phyloP scores from a whole-genome alignment of 352 stramenopile species.

The Phytophthora chlamydospora region DNA sequence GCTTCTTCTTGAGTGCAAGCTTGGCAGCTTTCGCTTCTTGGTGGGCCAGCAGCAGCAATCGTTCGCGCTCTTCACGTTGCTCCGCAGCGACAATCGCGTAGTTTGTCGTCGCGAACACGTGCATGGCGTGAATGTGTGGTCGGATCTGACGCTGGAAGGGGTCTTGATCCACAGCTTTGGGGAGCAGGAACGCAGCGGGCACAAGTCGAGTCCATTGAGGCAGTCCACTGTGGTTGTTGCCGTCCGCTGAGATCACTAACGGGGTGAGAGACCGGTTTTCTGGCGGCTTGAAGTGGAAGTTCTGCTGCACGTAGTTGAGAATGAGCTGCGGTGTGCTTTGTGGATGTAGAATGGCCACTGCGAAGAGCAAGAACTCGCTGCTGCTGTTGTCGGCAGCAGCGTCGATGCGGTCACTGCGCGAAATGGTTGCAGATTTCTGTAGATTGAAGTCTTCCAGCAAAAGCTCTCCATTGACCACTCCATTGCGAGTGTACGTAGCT shows the following conservation, averaged over 20 bases:
- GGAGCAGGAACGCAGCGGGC: slow-evolving; percentile 44
- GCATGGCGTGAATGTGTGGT: slow-evolving; percentile 61
- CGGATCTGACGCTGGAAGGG: slow-evolving; percentile 61
- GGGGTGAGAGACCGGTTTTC: slow-evolving; percentile 22
- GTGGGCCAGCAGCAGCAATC: slow-evolving; percentile 52
- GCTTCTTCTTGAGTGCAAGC: slow-evolving; percentile 50
- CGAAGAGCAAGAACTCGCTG: slow-evolving; percentile 71
- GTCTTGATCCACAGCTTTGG: slow-evolving; percentile 52
- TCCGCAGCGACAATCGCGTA: slow-evolving; percentile 53
- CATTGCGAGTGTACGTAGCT: slow-evolving; percentile 68
- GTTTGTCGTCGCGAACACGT: slow-evolving; percentile 47
- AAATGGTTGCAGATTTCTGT: slow-evolving; percentile 17
- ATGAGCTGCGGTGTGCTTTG: slow-evolving; percentile 66
- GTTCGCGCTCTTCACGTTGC: slow-evolving; percentile 55
- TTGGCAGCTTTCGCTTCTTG: slow-evolving; percentile 58
- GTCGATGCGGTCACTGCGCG: slow-evolving; percentile 6
- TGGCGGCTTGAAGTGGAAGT: slow-evolving; percentile 64
- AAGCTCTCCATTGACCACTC: slow-evolving; percentile 69
- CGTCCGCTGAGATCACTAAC: slow-evolving; percentile 22
- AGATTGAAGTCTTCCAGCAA: slow-evolving; percentile 77
- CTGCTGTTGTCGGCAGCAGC: slow-evolving; percentile 5
- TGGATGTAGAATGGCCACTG: slow-evolving; percentile 64
- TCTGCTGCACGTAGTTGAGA: slow-evolving; percentile 72
- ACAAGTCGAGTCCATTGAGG: slow-evolving; percentile 28
- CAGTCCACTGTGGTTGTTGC: slow-evolving; percentile 23